Evolutionary conservation across 305 asterid species (phyloP).

Genomic region (Fraxinus paxiana): DNA sequence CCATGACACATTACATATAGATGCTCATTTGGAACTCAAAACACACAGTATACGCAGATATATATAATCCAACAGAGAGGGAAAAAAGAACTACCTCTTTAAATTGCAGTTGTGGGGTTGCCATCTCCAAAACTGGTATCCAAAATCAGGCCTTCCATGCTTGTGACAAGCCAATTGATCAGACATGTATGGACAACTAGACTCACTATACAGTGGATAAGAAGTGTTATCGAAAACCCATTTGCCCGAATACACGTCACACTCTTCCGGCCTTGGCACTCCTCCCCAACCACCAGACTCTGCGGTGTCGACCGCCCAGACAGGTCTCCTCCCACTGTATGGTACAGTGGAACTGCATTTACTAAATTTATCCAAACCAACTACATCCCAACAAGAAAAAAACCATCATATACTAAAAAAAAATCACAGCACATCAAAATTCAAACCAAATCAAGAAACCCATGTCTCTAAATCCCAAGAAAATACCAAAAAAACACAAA

Average conservation of each 20-base stretch:
- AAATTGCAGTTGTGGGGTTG: slow-evolving; percentile 72
- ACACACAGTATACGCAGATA: background rate
- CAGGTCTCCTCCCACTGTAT: slow-evolving; percentile 61
- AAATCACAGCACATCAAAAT: background rate
- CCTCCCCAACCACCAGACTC: slow-evolving; percentile 32
- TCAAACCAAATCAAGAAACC: background rate
- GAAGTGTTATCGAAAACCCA: slow-evolving; percentile 78
- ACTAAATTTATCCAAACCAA: slow-evolving; percentile 51
- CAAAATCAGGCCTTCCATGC: slow-evolving; percentile 71
- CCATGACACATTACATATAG: background rate
- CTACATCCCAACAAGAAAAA: slow-evolving; percentile 27
- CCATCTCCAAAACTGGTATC: slow-evolving; percentile 81
- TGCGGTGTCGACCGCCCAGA: slow-evolving; percentile 27
- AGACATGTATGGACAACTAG: slow-evolving; percentile 86
- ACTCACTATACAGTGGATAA: slow-evolving; percentile 65
- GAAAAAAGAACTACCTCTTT: slow-evolving; percentile 51
- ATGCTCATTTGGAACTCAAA: background rate
- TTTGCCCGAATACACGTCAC: slow-evolving; percentile 73
- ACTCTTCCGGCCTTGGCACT: slow-evolving; percentile 38
- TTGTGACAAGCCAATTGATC: slow-evolving; percentile 89
- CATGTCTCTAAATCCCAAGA: background rate
- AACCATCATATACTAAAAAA: background rate
- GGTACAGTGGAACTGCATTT: slow-evolving; percentile 54
- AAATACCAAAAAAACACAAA: background rate
- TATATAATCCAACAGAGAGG: background rate